A percentile compares a stretch with the other conserved stretches of the same genome.
phyloP scores from a whole-genome alignment of 2,329 filamentous ascomycete species.

The Macrophomina pseudophaseolina region DNA sequence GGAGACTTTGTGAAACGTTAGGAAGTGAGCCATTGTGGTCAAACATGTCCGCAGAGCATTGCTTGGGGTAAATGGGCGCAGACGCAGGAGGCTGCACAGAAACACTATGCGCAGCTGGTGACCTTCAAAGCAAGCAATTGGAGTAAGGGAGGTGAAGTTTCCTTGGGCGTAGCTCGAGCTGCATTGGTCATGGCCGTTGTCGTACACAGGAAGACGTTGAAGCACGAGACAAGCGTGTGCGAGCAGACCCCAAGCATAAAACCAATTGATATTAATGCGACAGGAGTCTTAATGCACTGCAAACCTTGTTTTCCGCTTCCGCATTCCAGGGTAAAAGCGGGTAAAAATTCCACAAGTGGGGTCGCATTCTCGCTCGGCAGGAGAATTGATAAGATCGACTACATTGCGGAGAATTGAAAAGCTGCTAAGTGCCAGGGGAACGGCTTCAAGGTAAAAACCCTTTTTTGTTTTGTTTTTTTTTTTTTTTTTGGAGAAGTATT shows the following conservation, averaged over 20 bases:
- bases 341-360: neutral
- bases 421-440: neutral
- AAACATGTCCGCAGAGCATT: too few relatives aligned
- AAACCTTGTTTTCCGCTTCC: neutral
- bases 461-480: neutral
- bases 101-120: too few relatives aligned
- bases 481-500: too few relatives aligned
- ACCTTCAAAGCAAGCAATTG: too few relatives aligned
- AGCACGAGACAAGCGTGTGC: neutral
- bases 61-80: too few relatives aligned
- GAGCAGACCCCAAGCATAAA: neutral
- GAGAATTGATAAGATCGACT: constrained; percentile 14
- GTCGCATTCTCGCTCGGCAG: neutral
- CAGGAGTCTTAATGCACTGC: neutral
- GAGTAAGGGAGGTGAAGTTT: too few relatives aligned
- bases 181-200: too few relatives aligned
- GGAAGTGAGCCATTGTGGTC: too few relatives aligned
- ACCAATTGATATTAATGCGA: neutral
- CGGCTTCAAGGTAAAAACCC: neutral
- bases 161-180: too few relatives aligned
- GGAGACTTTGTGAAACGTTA: too few relatives aligned
- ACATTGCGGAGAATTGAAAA: neutral
- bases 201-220: too few relatives aligned
- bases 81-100: too few relatives aligned
- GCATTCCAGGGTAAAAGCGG: neutral